A percentile compares a stretch with the other conserved stretches of the same genome.
Evolutionary conservation across 345 rosid genomes (phyloP).

Genomic region (Pseudoturritis turrita): DNA sequence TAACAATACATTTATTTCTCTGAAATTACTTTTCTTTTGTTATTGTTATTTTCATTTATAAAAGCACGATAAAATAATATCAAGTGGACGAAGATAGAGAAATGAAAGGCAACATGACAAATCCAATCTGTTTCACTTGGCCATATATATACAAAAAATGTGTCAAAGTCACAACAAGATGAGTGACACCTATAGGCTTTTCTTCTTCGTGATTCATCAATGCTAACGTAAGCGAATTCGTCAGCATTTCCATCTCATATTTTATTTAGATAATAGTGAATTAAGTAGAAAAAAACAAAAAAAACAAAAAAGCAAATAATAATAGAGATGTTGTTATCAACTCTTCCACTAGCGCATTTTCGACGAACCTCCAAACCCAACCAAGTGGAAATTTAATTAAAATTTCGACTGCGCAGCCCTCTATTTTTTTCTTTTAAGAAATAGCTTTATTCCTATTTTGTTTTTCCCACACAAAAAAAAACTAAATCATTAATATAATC

Average conservation of each 20-base stretch:
- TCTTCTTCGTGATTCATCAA: constrained; percentile 9
- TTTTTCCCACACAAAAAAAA: background rate
- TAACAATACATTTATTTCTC: no score
- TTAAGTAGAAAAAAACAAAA: background rate
- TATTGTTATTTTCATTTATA: no score
- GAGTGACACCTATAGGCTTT: background rate
- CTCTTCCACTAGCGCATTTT: constrained; percentile 22
- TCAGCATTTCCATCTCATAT: background rate
- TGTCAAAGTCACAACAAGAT: background rate
- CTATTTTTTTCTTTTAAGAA: background rate
- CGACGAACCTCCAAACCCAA: constrained; percentile 6
- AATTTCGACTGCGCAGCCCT: background rate
- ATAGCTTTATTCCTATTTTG: background rate
- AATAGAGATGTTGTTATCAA: background rate
- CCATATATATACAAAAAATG: background rate
- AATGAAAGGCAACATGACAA: background rate
- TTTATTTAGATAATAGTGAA: background rate
- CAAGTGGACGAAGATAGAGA: background rate
- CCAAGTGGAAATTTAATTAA: background rate
- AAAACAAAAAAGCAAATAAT: background rate
- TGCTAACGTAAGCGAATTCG: constrained; percentile 1
- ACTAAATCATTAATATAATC: background rate
- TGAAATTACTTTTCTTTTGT: no score
- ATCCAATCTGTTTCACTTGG: background rate
- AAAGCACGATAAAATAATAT: background rate